Conservation (phyloP, 495 filamentous ascomycete species). For the Letharia lupina region DNA sequence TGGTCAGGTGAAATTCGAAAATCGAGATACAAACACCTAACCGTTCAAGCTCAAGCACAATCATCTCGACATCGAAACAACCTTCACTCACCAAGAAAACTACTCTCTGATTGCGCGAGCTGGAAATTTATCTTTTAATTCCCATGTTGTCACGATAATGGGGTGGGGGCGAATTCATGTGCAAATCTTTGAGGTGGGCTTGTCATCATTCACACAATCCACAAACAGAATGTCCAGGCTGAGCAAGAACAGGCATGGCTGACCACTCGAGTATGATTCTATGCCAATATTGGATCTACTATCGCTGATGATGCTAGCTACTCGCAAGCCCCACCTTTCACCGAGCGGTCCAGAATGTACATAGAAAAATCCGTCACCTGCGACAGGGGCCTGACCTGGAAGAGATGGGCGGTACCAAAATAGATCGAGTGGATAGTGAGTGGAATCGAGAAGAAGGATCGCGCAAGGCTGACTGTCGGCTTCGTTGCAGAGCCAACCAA, state of each 20-base stretch:
- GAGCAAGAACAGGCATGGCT: slow-evolving; percentile 34
- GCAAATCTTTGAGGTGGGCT: slow-evolving; percentile 38
- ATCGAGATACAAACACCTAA: background rate
- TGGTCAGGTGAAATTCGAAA: too few species aligned
- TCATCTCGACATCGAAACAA: background rate
- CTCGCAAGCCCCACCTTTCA: slow-evolving; percentile 54
- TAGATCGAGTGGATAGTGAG: slow-evolving; percentile 33
- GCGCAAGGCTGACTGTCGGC: slow-evolving; percentile 6
- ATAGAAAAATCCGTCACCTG: slow-evolving; percentile 45
- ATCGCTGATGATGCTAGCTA: slow-evolving; percentile 38
- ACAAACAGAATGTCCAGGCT: slow-evolving; percentile 4
- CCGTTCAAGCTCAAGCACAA: background rate
- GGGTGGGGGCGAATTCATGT: slow-evolving; percentile 31
- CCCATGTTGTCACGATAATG: slow-evolving; percentile 17
- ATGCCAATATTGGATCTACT: slow-evolving; percentile 9
- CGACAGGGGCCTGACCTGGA: slow-evolving; percentile 48
- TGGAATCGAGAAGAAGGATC: slow-evolving; percentile 27
- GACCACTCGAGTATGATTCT: slow-evolving; percentile 33
- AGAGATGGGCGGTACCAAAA: slow-evolving; percentile 48
- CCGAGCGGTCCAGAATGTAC: slow-evolving; percentile 45
- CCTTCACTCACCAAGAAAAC: background rate
- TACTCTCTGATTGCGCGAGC: background rate
- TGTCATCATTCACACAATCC: background rate
- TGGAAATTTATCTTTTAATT: background rate
- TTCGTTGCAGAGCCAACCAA: slow-evolving; percentile 27